Conservation (phyloP, 176 grass and related monocot genomes). For the Bonia amplexicaulis region DNA sequence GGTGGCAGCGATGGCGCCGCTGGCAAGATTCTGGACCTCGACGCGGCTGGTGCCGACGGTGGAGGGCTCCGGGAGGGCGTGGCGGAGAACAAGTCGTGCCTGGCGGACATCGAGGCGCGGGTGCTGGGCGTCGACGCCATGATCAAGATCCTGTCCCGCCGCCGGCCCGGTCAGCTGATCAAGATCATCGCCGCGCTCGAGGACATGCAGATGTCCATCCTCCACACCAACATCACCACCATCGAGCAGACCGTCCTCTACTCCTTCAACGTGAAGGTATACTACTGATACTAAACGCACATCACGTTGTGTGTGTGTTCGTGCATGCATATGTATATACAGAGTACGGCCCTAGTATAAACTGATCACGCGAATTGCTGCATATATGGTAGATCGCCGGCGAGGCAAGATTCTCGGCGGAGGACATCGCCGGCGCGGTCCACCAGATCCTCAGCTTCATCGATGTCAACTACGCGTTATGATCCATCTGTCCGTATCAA, state of each 20-base stretch:
- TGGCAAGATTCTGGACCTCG: conserved; percentile 59
- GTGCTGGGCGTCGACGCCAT: conserved; percentile 70
- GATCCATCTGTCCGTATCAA: neutral
- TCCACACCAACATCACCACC: conserved; percentile 97
- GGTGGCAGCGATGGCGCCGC: neutral
- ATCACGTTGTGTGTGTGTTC: neutral
- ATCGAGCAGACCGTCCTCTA: conserved; percentile 99
- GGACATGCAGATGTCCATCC: conserved; percentile 82
- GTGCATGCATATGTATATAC: neutral
- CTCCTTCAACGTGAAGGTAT: conserved; percentile 97
- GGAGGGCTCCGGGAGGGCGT: conserved; percentile 55
- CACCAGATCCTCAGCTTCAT: conserved; percentile 93
- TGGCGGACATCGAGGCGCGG: conserved; percentile 87
- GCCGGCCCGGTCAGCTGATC: conserved; percentile 77
- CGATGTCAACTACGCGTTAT: conserved; percentile 58
- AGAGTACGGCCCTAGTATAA: neutral
- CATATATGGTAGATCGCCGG: conserved; percentile 40
- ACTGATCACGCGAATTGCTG: neutral
- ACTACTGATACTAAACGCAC: neutral
- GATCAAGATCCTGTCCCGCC: conserved; percentile 84
- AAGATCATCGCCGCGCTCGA: conserved; percentile 80
- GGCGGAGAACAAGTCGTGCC: conserved; percentile 90
- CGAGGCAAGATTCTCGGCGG: conserved; percentile 73
- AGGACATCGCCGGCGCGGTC: conserved; percentile 85
- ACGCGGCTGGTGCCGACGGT: conserved; percentile 3